Evolutionary conservation across 352 stramenopile genomes (phyloP), one percentile per base, ranked within the genome.

Genomic region (Phytopythium kandeliae): DNA sequence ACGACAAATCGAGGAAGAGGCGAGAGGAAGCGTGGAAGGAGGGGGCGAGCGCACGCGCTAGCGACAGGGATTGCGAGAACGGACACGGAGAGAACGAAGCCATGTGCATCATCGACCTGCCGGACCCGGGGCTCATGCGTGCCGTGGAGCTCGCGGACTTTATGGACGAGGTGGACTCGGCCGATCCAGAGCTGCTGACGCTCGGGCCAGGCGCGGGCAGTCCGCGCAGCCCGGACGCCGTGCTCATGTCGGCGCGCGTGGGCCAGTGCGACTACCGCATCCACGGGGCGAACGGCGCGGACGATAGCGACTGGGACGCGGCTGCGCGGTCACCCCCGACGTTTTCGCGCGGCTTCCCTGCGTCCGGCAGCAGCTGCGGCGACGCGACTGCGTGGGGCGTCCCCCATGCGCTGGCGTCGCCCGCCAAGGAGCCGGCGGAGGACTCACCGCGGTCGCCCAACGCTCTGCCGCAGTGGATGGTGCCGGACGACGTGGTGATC

Each of bases 241-340:
- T 68, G 33, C 28, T 68, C 31, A 68, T 68, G 60, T 57, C 63
- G 57, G 56, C 63, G 38, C 22, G n/a, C 21, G 52, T 62, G 40
- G 57, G 62, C 33, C 51, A 54, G 22, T 51, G 47, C 16, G 63
- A 63, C 48, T 49, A 69, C 17, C 57, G 52, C 7, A 19, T 25
- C 0, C 48, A 62, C 17, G 42, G 38, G 1, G 22, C 41, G 41
- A 31, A 9, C 22, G 41, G 42, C 24, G 41, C 22, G 7, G 24
- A 24, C 25, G 28, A 40, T 16, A 21, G 8, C 16, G 43, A 37
- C 28, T 38, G n/a, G 12, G 28, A 28, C n/a, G 31, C 17, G 28
- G 28, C 28, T 4, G 28, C 28, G 28, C 28, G 4, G 28, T 48
- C 53, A 0, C 28, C 54, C 31, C 49, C 31, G 26, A 48, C 57